Conservation (phyloP, 768 basidiomycete species). For the Lyophyllum shimeji region DNA sequence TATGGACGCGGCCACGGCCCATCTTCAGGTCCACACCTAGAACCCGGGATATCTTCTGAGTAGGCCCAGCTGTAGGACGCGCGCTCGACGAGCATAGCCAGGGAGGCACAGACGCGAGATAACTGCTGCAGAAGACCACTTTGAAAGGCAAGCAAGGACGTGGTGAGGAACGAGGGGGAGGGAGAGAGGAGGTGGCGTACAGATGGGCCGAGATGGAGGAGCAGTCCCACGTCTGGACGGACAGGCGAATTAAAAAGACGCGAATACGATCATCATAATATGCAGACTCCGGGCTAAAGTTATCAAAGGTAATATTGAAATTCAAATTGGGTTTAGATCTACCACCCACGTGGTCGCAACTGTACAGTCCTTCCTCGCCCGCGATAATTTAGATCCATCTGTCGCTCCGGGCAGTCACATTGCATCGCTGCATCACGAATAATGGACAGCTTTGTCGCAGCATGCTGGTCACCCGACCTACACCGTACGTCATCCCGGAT, state of each 20-base stretch:
- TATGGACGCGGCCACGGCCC: conserved; percentile 66
- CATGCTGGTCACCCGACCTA: conserved; percentile 13
- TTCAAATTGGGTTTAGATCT: conserved; percentile 15
- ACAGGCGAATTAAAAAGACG: conserved; percentile 11
- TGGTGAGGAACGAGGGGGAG: conserved; percentile 7
- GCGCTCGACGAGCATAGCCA: conserved; percentile 40
- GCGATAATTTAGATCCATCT: neutral
- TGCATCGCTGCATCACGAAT: neutral
- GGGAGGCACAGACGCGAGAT: conserved; percentile 19
- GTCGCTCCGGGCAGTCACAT: conserved; percentile 8
- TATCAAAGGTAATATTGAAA: conserved; percentile 1
- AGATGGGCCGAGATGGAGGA: neutral
- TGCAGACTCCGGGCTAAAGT: conserved; percentile 4
- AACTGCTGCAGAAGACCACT: conserved; percentile 13
- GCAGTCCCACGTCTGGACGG: neutral
- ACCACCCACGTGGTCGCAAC: conserved; percentile 17
- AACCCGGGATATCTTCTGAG: conserved; percentile 61
- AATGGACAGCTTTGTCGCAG: neutral
- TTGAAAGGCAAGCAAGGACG: conserved; percentile 11
- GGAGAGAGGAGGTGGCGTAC: neutral
- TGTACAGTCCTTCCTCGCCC: neutral
- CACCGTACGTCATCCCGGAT: neutral
- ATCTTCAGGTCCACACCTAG: conserved; percentile 61
- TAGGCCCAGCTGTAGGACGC: conserved; percentile 45
- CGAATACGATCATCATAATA: conserved; percentile 16